A percentile compares a stretch with the other conserved stretches of the same genome.
These are phyloP conservation scores for Mimosa pudica DNA, from an alignment of 306 rosid species.

Conservation along the genomic window DNA sequence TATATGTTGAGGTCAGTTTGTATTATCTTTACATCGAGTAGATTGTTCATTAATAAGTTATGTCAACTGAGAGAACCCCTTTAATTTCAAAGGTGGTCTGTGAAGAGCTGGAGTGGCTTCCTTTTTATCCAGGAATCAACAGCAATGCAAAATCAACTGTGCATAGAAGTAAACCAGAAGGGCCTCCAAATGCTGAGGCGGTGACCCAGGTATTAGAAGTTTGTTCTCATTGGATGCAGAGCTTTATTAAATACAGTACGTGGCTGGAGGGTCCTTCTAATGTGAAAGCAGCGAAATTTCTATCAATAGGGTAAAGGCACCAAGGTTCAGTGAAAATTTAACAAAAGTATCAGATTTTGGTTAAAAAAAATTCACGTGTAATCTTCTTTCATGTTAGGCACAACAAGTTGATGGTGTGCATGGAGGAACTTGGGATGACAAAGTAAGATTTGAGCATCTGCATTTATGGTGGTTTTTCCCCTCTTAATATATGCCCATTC, in stretches of 20 bases:
- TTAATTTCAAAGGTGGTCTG: constrained; percentile 80
- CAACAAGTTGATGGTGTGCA: constrained; percentile 72
- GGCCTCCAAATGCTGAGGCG: constrained; percentile 84
- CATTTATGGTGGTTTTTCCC: constrained; percentile 26
- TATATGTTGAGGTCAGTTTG: constrained; percentile 90
- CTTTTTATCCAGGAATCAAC: constrained; percentile 76
- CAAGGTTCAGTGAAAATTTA: constrained; percentile 28
- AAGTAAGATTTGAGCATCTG: constrained; percentile 56
- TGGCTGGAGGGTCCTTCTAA: constrained; percentile 92
- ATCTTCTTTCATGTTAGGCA: constrained; percentile 61
- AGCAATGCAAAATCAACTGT: constrained; percentile 53
- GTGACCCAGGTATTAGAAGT: constrained; percentile 71
- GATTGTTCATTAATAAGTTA: constrained; percentile 35
- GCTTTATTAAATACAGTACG: constrained; percentile 89
- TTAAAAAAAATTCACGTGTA: constrained; percentile 16
- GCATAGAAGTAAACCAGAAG: constrained; percentile 69
- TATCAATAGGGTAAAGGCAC: constrained; percentile 83
- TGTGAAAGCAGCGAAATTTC: constrained; percentile 87
- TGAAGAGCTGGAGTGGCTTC: constrained; percentile 99
- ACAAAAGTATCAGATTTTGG: constrained; percentile 35
- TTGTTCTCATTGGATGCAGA: constrained; percentile 94
- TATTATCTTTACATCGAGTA: constrained; percentile 26
- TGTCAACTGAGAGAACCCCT: constrained; percentile 33
- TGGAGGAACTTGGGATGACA: constrained; percentile 71
- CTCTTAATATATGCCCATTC: constrained; percentile 10